A percentile compares a stretch with the other conserved stretches of the same genome.
Conservation (phyloP, 192 early-diverging fungal genomes). For the Coemansia sp. region DNA sequence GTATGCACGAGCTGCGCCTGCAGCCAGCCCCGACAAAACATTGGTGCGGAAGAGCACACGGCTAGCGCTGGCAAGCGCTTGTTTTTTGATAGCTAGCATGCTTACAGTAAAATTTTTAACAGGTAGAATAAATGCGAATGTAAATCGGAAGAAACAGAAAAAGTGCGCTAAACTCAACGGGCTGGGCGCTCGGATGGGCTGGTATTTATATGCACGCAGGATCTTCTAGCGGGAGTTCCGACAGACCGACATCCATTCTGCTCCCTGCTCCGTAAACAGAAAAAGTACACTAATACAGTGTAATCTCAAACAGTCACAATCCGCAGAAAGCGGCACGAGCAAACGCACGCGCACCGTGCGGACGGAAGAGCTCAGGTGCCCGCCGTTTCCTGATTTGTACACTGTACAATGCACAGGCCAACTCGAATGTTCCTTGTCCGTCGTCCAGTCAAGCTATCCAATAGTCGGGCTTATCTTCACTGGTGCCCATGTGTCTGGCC, state of each 20-base stretch:
- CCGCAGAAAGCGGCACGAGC: background rate
- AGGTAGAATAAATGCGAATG: background rate
- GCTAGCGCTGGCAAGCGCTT: slow-evolving; percentile 27
- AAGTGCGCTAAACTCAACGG: background rate
- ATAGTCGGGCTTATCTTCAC: background rate
- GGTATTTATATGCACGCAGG: background rate
- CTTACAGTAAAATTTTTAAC: background rate
- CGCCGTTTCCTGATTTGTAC: background rate
- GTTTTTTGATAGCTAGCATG: slow-evolving; percentile 46
- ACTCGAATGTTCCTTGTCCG: background rate
- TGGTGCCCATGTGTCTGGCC: background rate
- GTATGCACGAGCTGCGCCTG: slow-evolving; percentile 28
- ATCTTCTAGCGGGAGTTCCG: background rate
- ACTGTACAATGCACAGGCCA: slow-evolving; percentile 1
- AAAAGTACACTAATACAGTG: background rate
- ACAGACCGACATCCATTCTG: background rate
- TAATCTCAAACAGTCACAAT: background rate
- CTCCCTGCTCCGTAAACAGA: background rate
- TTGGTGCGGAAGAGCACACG: slow-evolving; percentile 30
- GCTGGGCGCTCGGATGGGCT: no score
- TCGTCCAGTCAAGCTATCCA: background rate
- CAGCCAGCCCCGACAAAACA: slow-evolving; percentile 18
- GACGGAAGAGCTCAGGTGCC: background rate
- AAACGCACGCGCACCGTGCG: background rate
- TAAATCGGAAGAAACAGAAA: slow-evolving; percentile 4